Conservation (phyloP, 495 filamentous ascomycete genomes). For the Daldinia grandis region DNA sequence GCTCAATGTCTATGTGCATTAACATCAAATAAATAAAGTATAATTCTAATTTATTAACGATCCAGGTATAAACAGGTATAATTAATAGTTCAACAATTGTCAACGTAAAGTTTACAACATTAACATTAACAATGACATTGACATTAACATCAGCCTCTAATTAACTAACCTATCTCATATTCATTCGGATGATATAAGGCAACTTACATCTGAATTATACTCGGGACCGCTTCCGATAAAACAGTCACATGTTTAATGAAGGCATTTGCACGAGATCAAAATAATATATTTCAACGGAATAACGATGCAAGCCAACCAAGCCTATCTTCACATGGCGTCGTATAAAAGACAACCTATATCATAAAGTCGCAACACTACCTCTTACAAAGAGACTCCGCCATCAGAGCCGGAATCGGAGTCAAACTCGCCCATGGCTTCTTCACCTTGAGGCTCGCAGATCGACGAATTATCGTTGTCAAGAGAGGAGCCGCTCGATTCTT, state of each 20-base stretch:
- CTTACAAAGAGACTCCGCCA: constrained; percentile 3
- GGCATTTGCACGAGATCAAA: neutral
- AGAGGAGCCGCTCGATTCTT: constrained; percentile 4
- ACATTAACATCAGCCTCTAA: neutral
- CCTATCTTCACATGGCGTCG: neutral
- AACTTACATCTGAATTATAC: neutral
- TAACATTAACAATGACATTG: too few relatives aligned
- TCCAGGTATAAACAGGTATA: too few relatives aligned
- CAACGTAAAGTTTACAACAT: neutral
- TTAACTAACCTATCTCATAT: neutral
- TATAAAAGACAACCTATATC: neutral
- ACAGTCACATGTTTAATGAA: neutral
- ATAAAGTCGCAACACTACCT: neutral
- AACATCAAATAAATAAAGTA: too few relatives aligned
- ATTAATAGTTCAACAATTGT: too few relatives aligned
- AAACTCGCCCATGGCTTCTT: neutral
- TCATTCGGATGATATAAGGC: neutral
- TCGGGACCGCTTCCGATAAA: neutral
- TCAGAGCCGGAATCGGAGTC: constrained; percentile 8
- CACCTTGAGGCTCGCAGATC: neutral
- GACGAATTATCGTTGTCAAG: neutral
- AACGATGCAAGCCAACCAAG: neutral
- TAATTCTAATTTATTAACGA: too few relatives aligned
- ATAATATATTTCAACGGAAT: neutral
- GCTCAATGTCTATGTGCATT: too few relatives aligned